These are phyloP conservation scores for Wickerhamomyces queroliae DNA, from an alignment of 805 yeast genomes.

Conservation along the genomic window DNA sequence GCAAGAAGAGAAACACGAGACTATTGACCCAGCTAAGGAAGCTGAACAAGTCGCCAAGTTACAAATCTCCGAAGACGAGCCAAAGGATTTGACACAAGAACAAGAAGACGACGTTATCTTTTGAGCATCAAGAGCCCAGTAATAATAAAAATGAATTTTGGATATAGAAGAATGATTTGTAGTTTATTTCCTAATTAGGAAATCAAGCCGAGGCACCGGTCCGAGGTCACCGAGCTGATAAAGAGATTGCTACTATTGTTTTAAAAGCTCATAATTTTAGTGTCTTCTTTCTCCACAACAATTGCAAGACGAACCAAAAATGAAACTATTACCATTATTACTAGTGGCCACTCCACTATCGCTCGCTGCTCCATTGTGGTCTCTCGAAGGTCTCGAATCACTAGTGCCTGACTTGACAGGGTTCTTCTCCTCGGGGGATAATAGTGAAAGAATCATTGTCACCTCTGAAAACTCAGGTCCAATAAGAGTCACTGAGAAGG, in stretches of 20 bases:
- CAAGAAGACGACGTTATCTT: constrained; percentile 43
- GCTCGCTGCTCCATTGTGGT: neutral
- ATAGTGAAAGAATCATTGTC: constrained; percentile 10
- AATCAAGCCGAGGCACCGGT: too few species aligned
- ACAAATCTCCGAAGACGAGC: constrained; percentile 9
- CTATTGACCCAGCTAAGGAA: constrained; percentile 10
- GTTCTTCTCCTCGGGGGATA: constrained; percentile 1
- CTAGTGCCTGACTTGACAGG: neutral
- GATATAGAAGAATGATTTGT: too few species aligned
- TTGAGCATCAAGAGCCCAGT: too few species aligned
- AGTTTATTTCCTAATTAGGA: too few species aligned
- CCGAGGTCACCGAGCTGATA: too few species aligned
- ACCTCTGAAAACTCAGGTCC: constrained; percentile 14
- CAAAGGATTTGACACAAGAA: constrained; percentile 18
- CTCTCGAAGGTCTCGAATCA: neutral
- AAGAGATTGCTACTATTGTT: too few species aligned
- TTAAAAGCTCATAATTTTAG: too few species aligned
- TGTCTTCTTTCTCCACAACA: too few species aligned
- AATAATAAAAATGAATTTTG: too few species aligned
- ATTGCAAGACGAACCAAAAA: too few species aligned
- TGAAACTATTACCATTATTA: neutral
- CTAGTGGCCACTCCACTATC: neutral
- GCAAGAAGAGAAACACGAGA: constrained; percentile 16
- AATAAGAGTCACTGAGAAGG: constrained; percentile 31
- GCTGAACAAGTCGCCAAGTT: constrained; percentile 10